phyloP scores from a whole-genome alignment of 2,329 filamentous ascomycete species.

The Mycocentrospora acerina region DNA sequence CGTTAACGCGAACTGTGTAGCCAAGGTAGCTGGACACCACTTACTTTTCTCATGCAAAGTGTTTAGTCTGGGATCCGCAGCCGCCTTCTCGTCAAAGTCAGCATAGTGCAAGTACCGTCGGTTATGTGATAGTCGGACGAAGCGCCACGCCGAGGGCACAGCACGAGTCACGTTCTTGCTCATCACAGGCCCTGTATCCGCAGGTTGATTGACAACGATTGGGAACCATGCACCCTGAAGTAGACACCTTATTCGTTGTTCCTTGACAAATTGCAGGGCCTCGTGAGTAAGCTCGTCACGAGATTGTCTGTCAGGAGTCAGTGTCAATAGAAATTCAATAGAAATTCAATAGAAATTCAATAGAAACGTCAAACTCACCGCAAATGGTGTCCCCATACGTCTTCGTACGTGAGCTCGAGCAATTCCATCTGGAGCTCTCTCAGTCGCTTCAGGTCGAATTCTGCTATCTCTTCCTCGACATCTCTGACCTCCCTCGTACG shows the following conservation, averaged over 20 bases:
- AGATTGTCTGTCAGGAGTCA: constrained; percentile 61
- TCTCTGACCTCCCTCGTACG: constrained; percentile 83
- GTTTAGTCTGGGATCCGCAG: constrained; percentile 70
- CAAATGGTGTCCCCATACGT: constrained; percentile 89
- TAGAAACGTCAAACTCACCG: constrained; percentile 43
- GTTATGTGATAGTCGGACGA: constrained; percentile 86
- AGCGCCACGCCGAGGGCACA: constrained; percentile 69
- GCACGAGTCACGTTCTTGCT: constrained; percentile 45
- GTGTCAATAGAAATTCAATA: constrained; percentile 8
- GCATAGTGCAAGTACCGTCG: constrained; percentile 86
- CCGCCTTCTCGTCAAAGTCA: constrained; percentile 70
- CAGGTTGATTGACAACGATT: constrained; percentile 52
- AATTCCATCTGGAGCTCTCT: constrained; percentile 92
- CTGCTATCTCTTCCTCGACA: constrained; percentile 83
- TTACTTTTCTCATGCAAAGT: constrained; percentile 71
- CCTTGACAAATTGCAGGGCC: constrained; percentile 93
- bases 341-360: constrained; percentile 1
- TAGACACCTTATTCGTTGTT: constrained; percentile 89
- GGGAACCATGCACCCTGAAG: constrained; percentile 89
- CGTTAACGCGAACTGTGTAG: constrained; percentile 18
- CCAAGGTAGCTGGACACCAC: constrained; percentile 21
- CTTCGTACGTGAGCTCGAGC: constrained; percentile 86
- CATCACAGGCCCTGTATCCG: constrained; percentile 49
- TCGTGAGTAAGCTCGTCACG: constrained; percentile 88
- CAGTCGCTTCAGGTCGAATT: constrained; percentile 77